Evolutionary conservation across 371 early-diverging fungal genomes (phyloP), one percentile per base, ranked within the genome.

Genomic region (Rhizopus delemar): DNA sequence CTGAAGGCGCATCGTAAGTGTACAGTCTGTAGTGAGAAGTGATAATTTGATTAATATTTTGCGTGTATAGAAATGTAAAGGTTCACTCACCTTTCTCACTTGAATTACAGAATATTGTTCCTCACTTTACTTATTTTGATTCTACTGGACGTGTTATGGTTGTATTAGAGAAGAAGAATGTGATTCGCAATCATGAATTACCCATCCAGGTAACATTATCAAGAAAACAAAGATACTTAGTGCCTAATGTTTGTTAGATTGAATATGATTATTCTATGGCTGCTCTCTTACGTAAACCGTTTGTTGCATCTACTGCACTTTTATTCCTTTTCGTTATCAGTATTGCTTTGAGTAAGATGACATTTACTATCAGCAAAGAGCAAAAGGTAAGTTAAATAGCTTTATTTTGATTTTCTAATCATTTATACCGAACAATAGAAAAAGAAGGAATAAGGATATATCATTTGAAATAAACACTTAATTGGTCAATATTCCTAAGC

Each of bases 1-100:
- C 99, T 3, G 97, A 98, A 67, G 98, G 99, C 38, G 91, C 96
- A 0, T 73, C 61, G 88, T 91, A 87, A 70, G 83, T 80, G 7
- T 31, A 16, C 34, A 12, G n/a, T 22, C 28, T 32, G 13, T 59
- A 15, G 12, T 59, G 13, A 43, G 15, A 3, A n/a, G 41, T 16
- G 13, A 6, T 41, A 33, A 8, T 22, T 46, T 53, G n/a, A 3
- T 41, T 39, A 15, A 6, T 53, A 4, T 38, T 39, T 39, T 39
- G 3, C 16, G 22, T 45, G 16, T 15, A 50, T 55, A 82, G 82
- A 13, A 71, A 88, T 66, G 76, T 90, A 46, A 67, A 88, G 62
- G 78, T 91, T 0, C 53, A 69, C 22, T 52, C 77, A 3, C 89
- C 88, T 39, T 85, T 89, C 60, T 51, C 55, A 29, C 45, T 86